A percentile compares a stretch with the other conserved stretches of the same genome.
Conservation (phyloP, 75 land plant genomes). For the Pinus tabuliformis region DNA sequence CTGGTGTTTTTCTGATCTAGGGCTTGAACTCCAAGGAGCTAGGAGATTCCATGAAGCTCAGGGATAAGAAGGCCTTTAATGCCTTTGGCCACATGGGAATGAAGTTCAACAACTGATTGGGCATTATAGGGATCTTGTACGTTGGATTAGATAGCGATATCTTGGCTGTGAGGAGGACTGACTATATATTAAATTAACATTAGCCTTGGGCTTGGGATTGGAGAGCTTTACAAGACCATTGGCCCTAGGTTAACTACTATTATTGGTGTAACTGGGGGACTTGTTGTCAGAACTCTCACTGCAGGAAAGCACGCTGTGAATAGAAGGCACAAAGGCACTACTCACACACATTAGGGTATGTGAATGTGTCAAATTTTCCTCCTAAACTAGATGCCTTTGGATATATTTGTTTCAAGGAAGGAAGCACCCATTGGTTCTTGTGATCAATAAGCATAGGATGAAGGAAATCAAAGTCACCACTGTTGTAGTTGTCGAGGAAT, state of each 20-base stretch:
- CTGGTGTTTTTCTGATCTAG: constrained; percentile 40
- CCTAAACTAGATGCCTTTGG: too few relatives aligned
- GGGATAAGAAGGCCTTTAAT: constrained; percentile 69
- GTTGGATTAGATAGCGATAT: constrained; percentile 80
- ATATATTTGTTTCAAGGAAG: too few relatives aligned
- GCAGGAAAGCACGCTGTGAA: constrained; percentile 56
- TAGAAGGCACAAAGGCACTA: too few relatives aligned
- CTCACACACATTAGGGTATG: too few relatives aligned
- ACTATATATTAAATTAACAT: constrained; percentile 64
- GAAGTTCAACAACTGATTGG: constrained; percentile 56
- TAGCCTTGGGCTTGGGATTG: constrained; percentile 76
- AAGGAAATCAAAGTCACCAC: too few relatives aligned
- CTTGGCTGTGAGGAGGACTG: constrained; percentile 34
- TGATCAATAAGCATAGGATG: too few relatives aligned
- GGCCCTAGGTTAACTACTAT: constrained; percentile 78
- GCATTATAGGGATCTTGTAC: constrained; percentile 68
- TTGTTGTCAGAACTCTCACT: constrained; percentile 54
- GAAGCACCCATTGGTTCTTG: too few relatives aligned
- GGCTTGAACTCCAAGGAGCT: constrained; percentile 53
- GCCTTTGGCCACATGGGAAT: constrained; percentile 68
- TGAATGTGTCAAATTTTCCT: too few relatives aligned
- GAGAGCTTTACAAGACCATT: constrained; percentile 67
- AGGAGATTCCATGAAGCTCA: constrained; percentile 69
- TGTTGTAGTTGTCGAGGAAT: too few relatives aligned
- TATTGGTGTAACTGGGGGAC: constrained; percentile 83